A percentile compares a stretch with the other conserved stretches of the same genome.
Conservation (phyloP, 441 rosid species). For the Macaranga tanarius region DNA sequence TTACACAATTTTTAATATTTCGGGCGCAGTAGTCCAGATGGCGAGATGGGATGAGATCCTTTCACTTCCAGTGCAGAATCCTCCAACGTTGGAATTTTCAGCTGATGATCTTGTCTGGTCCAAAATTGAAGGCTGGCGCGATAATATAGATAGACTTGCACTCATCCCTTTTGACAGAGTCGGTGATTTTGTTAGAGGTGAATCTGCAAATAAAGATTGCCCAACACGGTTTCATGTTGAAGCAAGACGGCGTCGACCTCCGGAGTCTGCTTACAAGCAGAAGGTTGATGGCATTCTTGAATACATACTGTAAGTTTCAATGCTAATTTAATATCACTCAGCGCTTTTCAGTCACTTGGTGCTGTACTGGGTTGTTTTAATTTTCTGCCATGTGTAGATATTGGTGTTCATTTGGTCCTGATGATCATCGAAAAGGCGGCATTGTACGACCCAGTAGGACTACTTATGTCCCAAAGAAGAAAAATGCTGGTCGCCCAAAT, state of each 20-base stretch:
- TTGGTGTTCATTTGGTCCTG: constrained; percentile 98
- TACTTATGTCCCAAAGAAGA: constrained; percentile 73
- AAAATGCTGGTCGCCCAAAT: constrained; percentile 86
- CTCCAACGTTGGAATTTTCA: constrained; percentile 71
- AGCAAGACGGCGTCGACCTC: constrained; percentile 70
- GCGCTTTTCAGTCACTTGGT: background rate
- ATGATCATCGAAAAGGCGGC: constrained; percentile 87
- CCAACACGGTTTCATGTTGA: constrained; percentile 91
- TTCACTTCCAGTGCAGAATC: constrained; percentile 87
- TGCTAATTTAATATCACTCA: constrained; percentile 17
- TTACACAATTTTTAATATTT: no score
- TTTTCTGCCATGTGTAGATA: constrained; percentile 49
- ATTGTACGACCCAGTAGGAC: constrained; percentile 77
- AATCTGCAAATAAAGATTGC: constrained; percentile 73
- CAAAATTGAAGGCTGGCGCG: constrained; percentile 91
- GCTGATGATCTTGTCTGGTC: constrained; percentile 84
- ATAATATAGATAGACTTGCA: constrained; percentile 81
- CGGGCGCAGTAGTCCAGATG: constrained; percentile 45
- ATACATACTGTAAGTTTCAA: constrained; percentile 66
- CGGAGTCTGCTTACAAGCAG: constrained; percentile 57
- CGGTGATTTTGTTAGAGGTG: constrained; percentile 89
- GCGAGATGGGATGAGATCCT: constrained; percentile 94
- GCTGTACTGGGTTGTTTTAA: background rate
- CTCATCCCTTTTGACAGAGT: constrained; percentile 87
- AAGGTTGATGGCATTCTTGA: constrained; percentile 94